Base-by-base conservation (phyloP, 768 basidiomycete genomes). In the Boletus sp. region DNA sequence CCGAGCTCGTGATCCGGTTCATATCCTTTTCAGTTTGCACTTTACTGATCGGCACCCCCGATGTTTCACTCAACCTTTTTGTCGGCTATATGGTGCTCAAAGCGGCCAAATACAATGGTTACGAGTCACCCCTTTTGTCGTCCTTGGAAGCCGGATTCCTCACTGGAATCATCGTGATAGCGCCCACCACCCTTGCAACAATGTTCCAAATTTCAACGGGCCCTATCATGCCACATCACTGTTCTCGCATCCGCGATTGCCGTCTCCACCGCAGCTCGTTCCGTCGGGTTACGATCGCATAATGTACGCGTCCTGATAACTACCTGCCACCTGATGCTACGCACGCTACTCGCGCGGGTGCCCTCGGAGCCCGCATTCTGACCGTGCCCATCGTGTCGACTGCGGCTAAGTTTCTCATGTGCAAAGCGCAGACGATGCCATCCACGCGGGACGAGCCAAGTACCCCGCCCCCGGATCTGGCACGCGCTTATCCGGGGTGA, bases 311-410 rank as follows among this genome's bases (percentile, higher is more conserved):
- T 32, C 45, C 43, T 30, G 27, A 40, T 21, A 37, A 43, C 37
- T 29, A 14, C 10, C 15, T 33, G 3, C 41, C 32, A 1, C 49
- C 54, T 8, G 50, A 59, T 42, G 6, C 56, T 17, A 47, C 55
- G 46, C 65, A 48, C 21, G 56, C 62, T 19, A 62, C 65, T 4
- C 54, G 47, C 9, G 59, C 59, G 15, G 52, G 59, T 3, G 51
- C 54, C 19, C 44, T 59, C 33, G 59, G 65, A 1, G 55, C 54
- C 9, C 56, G 45, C 8, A 15, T 57, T 5, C 0, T 63, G 13
- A 52, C 47, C 7, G 51, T 54, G 29, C 56, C 58, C 7, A 10
- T 55, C 37, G 3, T 58, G 11, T 50, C 35, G 27, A 33, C 49
- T 46, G 62, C 49, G 55, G 55, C 50, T 0, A n/a, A n/a, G n/a